phyloP scores from a whole-genome alignment of 208 protist species.

The Blechomonas ayalai region DNA sequence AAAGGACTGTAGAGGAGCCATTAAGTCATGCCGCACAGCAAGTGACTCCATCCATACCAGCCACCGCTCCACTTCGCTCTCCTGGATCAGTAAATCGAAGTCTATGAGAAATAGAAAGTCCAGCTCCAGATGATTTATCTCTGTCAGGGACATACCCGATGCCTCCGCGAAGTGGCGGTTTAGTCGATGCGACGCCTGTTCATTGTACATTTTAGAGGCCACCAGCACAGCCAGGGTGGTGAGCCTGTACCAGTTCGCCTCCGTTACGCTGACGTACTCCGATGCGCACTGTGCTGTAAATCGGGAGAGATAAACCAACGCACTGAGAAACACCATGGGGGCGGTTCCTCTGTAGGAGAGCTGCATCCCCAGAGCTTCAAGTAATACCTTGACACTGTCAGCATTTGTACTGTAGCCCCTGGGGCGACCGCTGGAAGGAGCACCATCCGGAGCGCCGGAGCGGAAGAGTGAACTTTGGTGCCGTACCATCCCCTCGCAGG shows the following conservation, averaged over 20 bases:
- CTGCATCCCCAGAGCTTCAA: slow-evolving; percentile 20
- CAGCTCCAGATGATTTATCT: slow-evolving; percentile 64
- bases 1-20: slow-evolving; percentile 47
- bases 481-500: no score
- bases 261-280: slow-evolving; percentile 45
- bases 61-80: slow-evolving; percentile 70
- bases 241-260: slow-evolving; percentile 72
- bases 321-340: slow-evolving; percentile 72
- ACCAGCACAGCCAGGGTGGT: slow-evolving; percentile 57
- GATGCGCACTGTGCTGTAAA: slow-evolving; percentile 38
- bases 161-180: slow-evolving; percentile 57
- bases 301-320: slow-evolving; percentile 69
- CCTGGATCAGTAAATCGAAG: slow-evolving; percentile 68
- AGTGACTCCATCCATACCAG: slow-evolving; percentile 70
- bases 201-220: slow-evolving; percentile 86
- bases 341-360: slow-evolving; percentile 26
- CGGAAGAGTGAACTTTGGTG: no score
- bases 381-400: slow-evolving; percentile 19
- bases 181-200: slow-evolving; percentile 31
- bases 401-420: slow-evolving; percentile 1
- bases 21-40: slow-evolving; percentile 34
- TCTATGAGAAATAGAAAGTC: slow-evolving; percentile 83
- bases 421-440: neutral
- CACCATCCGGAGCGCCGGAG: no score
- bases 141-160: slow-evolving; percentile 41